Evolutionary conservation across 805 yeast species (phyloP), one percentile per base, ranked within the genome.

Genomic region (Saturnispora diversa): DNA sequence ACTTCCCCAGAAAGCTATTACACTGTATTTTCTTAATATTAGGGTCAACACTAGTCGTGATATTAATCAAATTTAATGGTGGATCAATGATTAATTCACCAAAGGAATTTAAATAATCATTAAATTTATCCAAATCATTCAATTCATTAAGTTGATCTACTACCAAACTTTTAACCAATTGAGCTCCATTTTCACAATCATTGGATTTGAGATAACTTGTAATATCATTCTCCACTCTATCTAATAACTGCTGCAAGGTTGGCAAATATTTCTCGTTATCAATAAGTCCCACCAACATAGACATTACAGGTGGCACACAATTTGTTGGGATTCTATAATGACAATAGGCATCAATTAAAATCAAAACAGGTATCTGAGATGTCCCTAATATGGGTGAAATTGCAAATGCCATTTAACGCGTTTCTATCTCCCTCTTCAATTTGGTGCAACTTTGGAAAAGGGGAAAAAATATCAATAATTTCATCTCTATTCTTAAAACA

Each of bases 321-420:
- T 52, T 48, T 12, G 56, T 47, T 5, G 75, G 75, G 2, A 71
- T 46, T 12, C 54, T 53, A 7, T 63, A 63, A 10, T 63, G 53
- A 34, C 75, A 63, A 48, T 73, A 72, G 0, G 70, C 69, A 12
- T 65, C 65, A 5, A 77, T 63, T 11, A 79, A 50, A 3, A 69
- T 56, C 8, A 77, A 49, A 1, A 77, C 48, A 2, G 77, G 72
- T 0, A 79, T 56, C 47, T 74, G 75, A 42, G 73, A 68, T 1
- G 84, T 77, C 5, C 80, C 70, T 21, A 78, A 47, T 1, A 62
- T 51, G 2, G 68, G 64, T 1, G 71, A 63, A 17, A 69, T 35
- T 3, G 55, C 46, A 26, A 53, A 39, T 11, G 42, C 25, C 42
- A 39, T 30, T 24, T 35, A 25, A 23, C 28, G 20, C 37, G 28